Evolutionary conservation across 129 eudicot species (phyloP).

Genomic region (Centrapalus pauciflorus): DNA sequence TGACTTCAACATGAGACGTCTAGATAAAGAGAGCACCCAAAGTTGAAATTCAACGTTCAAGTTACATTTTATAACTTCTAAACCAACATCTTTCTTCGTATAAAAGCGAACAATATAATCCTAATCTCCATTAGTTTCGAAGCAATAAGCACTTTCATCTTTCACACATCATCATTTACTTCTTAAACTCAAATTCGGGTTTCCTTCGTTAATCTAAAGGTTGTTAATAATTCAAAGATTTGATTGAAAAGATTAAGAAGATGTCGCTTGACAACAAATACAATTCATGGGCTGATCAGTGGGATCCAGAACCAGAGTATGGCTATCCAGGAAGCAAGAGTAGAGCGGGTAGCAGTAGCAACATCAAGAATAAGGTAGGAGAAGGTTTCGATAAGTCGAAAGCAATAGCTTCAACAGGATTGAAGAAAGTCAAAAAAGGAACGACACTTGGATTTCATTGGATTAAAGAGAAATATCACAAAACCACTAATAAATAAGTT

Average conservation of each 20-base stretch:
- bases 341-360: not conserved
- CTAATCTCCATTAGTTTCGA: not conserved
- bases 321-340: not conserved
- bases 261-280: conserved; percentile 22
- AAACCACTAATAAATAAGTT: conserved; percentile 15
- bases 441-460: conserved; percentile 25
- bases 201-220: not conserved
- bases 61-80: conserved; percentile 1
- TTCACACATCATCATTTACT: not conserved
- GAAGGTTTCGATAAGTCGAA: conserved; percentile 22
- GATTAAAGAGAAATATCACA: conserved; percentile 30
- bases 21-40: conserved; percentile 1
- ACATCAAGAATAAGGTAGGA: conserved; percentile 15
- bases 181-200: no score
- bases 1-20: not conserved
- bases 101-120: not conserved
- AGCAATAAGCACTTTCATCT: not conserved
- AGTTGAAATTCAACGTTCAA: conserved; percentile 8
- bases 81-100: conserved; percentile 4
- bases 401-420: conserved; percentile 15
- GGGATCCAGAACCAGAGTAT: conserved; percentile 27
- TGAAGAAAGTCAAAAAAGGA: conserved; percentile 23
- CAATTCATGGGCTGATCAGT: conserved; percentile 32
- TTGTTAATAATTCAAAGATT: not conserved
- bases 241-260: not conserved